phyloP scores from a whole-genome alignment of 176 grass and related monocot species.

The Paspalum notatum region DNA sequence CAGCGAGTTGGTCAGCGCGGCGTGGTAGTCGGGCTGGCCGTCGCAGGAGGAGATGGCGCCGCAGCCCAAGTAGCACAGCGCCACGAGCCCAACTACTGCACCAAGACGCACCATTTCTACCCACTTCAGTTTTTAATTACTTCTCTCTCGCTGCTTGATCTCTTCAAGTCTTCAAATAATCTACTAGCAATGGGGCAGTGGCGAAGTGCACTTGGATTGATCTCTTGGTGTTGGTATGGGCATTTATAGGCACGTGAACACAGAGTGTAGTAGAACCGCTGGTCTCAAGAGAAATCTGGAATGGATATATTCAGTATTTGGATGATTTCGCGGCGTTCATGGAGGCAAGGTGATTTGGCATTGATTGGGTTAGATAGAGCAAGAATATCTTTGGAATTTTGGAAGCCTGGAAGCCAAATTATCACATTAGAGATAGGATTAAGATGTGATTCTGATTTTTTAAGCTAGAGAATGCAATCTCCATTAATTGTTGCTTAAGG shows the following conservation, averaged over 20 bases:
- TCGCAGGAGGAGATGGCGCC: not conserved
- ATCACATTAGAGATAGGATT: not conserved
- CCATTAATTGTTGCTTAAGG: too few relatives aligned
- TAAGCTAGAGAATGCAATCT: too few relatives aligned
- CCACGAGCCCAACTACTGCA: slow-evolving; percentile 1
- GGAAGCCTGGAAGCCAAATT: not conserved
- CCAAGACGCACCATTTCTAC: not conserved
- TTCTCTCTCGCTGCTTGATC: too few relatives aligned
- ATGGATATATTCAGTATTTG: not conserved
- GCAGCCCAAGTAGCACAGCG: not conserved
- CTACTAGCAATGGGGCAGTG: not conserved
- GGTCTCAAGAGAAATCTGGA: not conserved
- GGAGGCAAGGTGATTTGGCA: not conserved
- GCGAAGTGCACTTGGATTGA: not conserved
- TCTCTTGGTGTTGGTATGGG: not conserved
- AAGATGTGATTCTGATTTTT: not conserved
- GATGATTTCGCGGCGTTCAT: not conserved
- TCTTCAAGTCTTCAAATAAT: too few relatives aligned
- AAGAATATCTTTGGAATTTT: not conserved
- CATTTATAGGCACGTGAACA: not conserved
- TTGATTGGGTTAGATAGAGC: not conserved
- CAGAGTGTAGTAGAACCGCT: not conserved
- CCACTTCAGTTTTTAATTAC: not conserved
- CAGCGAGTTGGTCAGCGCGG: slow-evolving; percentile 63
- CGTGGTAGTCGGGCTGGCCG: slow-evolving; percentile 48